phyloP scores from a whole-genome alignment of 495 filamentous ascomycete species.

The Sporormia fimetaria region DNA sequence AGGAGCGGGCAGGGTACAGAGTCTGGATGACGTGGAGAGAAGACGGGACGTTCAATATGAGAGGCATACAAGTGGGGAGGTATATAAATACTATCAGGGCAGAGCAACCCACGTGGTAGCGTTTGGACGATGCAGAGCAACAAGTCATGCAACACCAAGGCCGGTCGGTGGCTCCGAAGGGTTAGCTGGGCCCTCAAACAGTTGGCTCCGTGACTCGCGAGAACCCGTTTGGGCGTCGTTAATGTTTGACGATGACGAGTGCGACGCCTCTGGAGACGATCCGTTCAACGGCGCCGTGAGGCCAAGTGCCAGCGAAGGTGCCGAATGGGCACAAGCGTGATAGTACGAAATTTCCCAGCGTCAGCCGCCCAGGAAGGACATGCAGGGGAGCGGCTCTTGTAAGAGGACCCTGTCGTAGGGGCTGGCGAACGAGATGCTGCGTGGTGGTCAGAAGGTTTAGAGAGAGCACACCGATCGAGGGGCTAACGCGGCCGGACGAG shows the following conservation, averaged over 20 bases:
- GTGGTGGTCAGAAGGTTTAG: conserved; percentile 5
- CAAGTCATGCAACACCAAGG: conserved; percentile 20
- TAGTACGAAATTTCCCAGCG: conserved; percentile 7
- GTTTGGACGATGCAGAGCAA: conserved; percentile 16
- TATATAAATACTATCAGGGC: conserved; percentile 21
- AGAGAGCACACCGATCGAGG: conserved; percentile 13
- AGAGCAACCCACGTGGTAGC: conserved; percentile 28
- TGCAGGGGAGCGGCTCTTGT: conserved; percentile 23
- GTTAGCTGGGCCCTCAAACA: conserved; percentile 24
- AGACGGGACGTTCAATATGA: background rate
- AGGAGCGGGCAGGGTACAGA: background rate
- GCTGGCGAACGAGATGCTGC: conserved; percentile 12
- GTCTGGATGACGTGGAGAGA: background rate
- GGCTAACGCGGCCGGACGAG: conserved; percentile 7
- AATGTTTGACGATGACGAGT: conserved; percentile 17
- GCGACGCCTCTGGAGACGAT: conserved; percentile 11
- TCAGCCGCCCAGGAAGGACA: conserved; percentile 16
- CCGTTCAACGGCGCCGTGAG: conserved; percentile 8
- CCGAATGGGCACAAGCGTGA: conserved; percentile 1
- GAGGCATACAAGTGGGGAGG: conserved; percentile 2
- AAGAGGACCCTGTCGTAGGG: conserved; percentile 9
- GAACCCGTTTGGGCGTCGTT: conserved; percentile 20
- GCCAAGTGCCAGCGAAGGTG: conserved; percentile 3
- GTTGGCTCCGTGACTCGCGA: conserved; percentile 23
- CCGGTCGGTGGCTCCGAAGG: conserved; percentile 14